A percentile compares a stretch with the other conserved stretches of the same genome.
phyloP scores from a whole-genome alignment of 1,284 basidiomycete genomes.

The Leccinum cinnamomeum region DNA sequence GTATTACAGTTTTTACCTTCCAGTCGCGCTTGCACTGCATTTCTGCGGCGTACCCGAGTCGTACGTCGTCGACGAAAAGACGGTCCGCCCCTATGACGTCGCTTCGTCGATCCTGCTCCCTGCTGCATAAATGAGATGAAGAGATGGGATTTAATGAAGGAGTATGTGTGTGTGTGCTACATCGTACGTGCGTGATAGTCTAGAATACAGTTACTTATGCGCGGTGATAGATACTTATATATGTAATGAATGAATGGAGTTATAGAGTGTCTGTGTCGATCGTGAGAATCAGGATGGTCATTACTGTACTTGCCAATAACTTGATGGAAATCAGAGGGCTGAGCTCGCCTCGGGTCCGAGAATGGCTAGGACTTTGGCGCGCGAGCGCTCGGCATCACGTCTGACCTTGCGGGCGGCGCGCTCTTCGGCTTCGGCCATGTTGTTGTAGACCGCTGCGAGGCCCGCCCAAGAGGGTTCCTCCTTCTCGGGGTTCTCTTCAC shows the following conservation, averaged over 20 bases:
- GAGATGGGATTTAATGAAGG: neutral
- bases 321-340: neutral
- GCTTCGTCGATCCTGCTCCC: conserved; percentile 75
- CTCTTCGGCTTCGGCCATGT: conserved; percentile 9
- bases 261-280: neutral
- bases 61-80: conserved; percentile 36
- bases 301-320: neutral
- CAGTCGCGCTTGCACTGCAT: conserved; percentile 92
- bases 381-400: conserved; percentile 18
- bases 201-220: neutral
- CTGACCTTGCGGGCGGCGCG: conserved; percentile 12
- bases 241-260: neutral
- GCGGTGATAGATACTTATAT: neutral
- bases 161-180: neutral
- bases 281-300: neutral
- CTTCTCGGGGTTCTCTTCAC: neutral
- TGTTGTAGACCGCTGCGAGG: conserved; percentile 6
- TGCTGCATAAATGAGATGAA: neutral
- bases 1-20: conserved; percentile 98
- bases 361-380: conserved; percentile 8
- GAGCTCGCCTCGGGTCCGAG: neutral
- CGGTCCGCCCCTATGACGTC: conserved; percentile 69
- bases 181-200: neutral
- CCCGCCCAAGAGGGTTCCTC: neutral
- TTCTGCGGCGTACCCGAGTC: conserved; percentile 69